phyloP scores from a whole-genome alignment of 1,139 yeast genomes.

The Pichia sp. region DNA sequence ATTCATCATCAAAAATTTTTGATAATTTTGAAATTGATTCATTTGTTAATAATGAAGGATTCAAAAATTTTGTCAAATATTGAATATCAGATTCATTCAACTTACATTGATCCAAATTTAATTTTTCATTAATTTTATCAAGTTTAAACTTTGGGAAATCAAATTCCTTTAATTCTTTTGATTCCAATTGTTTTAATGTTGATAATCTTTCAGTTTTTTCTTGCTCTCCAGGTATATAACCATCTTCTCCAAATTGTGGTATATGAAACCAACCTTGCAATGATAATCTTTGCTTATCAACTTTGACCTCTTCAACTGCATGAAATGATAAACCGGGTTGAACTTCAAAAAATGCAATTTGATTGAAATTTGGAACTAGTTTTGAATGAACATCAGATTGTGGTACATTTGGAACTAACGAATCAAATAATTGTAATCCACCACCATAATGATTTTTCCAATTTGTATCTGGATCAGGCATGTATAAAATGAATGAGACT shows the following conservation, averaged over 20 bases:
- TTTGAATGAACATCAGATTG: conserved; percentile 63
- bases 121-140: conserved; percentile 20
- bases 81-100: conserved; percentile 35
- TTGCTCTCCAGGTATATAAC: conserved; percentile 73
- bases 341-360: conserved; percentile 90
- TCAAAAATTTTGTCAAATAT: conserved; percentile 49
- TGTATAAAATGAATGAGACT: conserved; percentile 83
- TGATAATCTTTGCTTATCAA: conserved; percentile 80
- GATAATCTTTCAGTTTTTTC: conserved; percentile 69
- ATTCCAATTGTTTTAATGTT: conserved; percentile 74
- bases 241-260: conserved; percentile 89
- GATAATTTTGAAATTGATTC: conserved; percentile 40
- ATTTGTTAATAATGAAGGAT: conserved; percentile 44
- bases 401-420: conserved; percentile 86
- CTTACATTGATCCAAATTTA: conserved; percentile 19
- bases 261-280: conserved; percentile 99
- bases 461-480: conserved; percentile 83
- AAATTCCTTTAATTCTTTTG: conserved; percentile 67
- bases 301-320: conserved; percentile 95
- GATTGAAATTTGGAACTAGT: conserved; percentile 89
- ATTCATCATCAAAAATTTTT: conserved; percentile 53
- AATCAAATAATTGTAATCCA: conserved; percentile 77
- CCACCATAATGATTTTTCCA: conserved; percentile 95
- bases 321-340: conserved; percentile 96
- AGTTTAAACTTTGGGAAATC: conserved; percentile 67